These are phyloP conservation scores for Syzygium jambos DNA, from an alignment of 345 rosid genomes.

Conservation along the genomic window DNA sequence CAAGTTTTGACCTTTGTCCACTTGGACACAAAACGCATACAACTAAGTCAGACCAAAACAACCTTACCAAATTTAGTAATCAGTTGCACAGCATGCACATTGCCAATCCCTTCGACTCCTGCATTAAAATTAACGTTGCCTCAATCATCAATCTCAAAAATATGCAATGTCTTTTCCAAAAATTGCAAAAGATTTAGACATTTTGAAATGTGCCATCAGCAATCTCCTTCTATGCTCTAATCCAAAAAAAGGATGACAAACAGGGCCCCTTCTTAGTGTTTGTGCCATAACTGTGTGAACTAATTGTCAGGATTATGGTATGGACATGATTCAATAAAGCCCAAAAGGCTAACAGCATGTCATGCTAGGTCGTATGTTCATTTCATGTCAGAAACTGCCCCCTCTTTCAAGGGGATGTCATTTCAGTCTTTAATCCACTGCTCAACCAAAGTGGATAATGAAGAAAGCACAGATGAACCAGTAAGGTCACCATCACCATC, in stretches of 20 bases:
- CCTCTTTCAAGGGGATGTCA: neutral
- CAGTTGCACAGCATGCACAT: slow-evolving; percentile 63
- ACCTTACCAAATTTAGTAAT: slow-evolving; percentile 69
- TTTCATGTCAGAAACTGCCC: neutral
- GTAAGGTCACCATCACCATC: neutral
- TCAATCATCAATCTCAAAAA: neutral
- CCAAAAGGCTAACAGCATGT: neutral
- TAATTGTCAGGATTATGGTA: neutral
- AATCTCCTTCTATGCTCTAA: neutral
- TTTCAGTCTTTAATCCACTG: neutral
- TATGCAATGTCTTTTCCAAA: neutral
- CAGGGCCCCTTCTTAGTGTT: neutral
- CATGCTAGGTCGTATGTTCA: neutral
- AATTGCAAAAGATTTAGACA: neutral
- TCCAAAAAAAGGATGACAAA: neutral
- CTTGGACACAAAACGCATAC: neutral
- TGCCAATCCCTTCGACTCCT: slow-evolving; percentile 90
- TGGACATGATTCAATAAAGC: neutral
- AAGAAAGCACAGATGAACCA: neutral
- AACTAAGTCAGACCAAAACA: neutral
- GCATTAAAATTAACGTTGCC: slow-evolving; percentile 2
- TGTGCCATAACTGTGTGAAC: neutral
- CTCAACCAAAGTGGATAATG: neutral
- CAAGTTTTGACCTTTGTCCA: neutral
- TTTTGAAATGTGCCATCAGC: neutral